Conservation (phyloP, 352 stramenopile genomes). For the Phytopythium kandeliae region DNA sequence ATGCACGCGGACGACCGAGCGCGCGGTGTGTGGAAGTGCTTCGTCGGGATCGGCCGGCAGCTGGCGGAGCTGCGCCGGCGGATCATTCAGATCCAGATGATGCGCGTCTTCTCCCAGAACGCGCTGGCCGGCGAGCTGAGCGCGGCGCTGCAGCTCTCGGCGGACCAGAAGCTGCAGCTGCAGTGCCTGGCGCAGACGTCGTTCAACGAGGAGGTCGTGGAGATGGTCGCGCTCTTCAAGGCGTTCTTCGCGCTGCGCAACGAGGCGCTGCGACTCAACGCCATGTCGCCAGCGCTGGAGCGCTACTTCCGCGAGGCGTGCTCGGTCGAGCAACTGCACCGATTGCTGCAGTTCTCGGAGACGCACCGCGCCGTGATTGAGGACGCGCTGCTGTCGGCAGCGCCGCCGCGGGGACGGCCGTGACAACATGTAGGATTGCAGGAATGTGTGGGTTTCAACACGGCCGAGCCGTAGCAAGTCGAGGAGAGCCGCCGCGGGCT, state of each 20-base stretch:
- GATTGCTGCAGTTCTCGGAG: slow-evolving; percentile 74
- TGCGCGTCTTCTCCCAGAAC: slow-evolving; percentile 43
- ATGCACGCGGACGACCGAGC: slow-evolving; percentile 40
- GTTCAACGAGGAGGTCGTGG: slow-evolving; percentile 52
- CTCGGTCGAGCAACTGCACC: slow-evolving; percentile 69
- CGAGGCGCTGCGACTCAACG: slow-evolving; percentile 56
- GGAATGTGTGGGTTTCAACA: too few relatives aligned
- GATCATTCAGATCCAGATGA: slow-evolving; percentile 58
- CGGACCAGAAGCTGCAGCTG: slow-evolving; percentile 57
- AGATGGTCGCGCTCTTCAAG: slow-evolving; percentile 75
- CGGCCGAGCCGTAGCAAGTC: too few relatives aligned
- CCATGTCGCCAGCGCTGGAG: slow-evolving; percentile 67
- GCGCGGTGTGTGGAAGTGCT: slow-evolving; percentile 52
- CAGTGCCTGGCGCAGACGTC: slow-evolving; percentile 56
- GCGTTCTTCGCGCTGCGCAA: slow-evolving; percentile 67
- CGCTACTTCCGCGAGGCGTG: slow-evolving; percentile 57
- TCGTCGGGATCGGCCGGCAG: slow-evolving; percentile 49
- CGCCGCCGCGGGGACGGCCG: background rate
- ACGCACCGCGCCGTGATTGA: slow-evolving; percentile 53
- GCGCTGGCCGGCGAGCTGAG: slow-evolving; percentile 36
- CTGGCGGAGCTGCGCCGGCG: slow-evolving; percentile 45
- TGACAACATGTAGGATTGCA: too few relatives aligned
- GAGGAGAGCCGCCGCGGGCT: too few relatives aligned
- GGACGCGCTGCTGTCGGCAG: slow-evolving; percentile 15
- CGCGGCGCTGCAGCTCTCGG: slow-evolving; percentile 35